Percentiles rank a stretch among this genome's conserved stretches.
These are phyloP conservation scores for Metschnikowia bowlesiae DNA, from an alignment of 805 yeast genomes.

Conservation along the genomic window DNA sequence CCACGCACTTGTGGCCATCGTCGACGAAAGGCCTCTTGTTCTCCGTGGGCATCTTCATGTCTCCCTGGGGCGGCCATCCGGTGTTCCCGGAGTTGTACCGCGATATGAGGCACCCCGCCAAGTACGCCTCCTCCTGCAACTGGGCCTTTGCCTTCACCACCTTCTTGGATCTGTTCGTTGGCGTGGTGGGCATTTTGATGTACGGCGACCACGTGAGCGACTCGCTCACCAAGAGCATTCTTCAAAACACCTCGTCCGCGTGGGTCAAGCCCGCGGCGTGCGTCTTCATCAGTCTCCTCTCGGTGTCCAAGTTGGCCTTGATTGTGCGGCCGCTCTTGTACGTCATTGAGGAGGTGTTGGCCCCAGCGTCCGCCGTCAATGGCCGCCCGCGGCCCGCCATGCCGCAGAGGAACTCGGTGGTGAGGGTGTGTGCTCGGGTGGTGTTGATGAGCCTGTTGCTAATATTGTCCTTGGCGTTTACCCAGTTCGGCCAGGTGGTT, in stretches of 20 bases:
- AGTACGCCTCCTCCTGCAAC: slow-evolving; percentile 50
- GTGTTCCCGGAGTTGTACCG: slow-evolving; percentile 72
- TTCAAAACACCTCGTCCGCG: slow-evolving; percentile 67
- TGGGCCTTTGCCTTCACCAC: slow-evolving; percentile 57
- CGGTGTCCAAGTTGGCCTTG: slow-evolving; percentile 40
- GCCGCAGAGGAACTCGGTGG: neutral
- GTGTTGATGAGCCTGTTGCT: slow-evolving; percentile 20
- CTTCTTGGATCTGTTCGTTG: slow-evolving; percentile 56
- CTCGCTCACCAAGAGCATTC: slow-evolving; percentile 72
- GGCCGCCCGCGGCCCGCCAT: slow-evolving; percentile 2
- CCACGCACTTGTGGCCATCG: slow-evolving; percentile 32
- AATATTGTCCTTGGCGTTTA: slow-evolving; percentile 26
- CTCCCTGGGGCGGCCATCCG: slow-evolving; percentile 85
- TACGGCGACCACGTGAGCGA: slow-evolving; percentile 67
- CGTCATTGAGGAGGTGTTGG: slow-evolving; percentile 29
- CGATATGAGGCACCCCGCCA: slow-evolving; percentile 69
- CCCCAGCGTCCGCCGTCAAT: neutral
- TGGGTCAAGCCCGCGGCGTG: slow-evolving; percentile 39
- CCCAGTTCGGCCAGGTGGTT: slow-evolving; percentile 37
- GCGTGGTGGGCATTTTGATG: slow-evolving; percentile 69
- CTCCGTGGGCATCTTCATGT: slow-evolving; percentile 61
- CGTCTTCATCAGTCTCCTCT: slow-evolving; percentile 34
- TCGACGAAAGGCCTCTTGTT: slow-evolving; percentile 36
- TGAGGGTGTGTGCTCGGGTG: slow-evolving; percentile 18
- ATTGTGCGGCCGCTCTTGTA: slow-evolving; percentile 37